phyloP scores from a whole-genome alignment of 305 asterid genomes.

The Fraxinus latifolia region DNA sequence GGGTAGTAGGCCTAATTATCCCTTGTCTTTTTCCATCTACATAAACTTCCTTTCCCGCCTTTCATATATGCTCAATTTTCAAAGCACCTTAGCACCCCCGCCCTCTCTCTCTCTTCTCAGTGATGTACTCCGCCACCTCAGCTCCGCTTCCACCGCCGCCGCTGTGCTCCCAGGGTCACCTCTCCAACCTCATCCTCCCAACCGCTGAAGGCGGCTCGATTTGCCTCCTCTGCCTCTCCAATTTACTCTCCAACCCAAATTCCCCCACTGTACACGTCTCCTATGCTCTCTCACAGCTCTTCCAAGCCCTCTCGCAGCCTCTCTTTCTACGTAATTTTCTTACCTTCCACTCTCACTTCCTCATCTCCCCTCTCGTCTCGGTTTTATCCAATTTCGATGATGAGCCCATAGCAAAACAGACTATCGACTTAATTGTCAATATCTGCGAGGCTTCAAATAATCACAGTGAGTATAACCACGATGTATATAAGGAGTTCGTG shows the following conservation, averaged over 20 bases:
- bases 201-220: constrained; percentile 80
- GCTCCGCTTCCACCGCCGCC: constrained; percentile 23
- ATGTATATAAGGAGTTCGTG: constrained; percentile 61
- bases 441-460: constrained; percentile 40
- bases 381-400: constrained; percentile 63
- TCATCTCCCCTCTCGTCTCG: constrained; percentile 69
- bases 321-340: constrained; percentile 59
- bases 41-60: constrained; percentile 18
- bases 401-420: constrained; percentile 62
- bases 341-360: constrained; percentile 75
- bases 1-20: too few relatives aligned
- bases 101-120: not conserved
- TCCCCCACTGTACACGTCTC: constrained; percentile 84
- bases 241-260: constrained; percentile 66
- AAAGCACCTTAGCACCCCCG: not conserved
- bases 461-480: constrained; percentile 19
- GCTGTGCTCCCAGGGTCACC: constrained; percentile 67
- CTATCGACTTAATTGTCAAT: constrained; percentile 54
- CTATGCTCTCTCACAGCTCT: constrained; percentile 90
- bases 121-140: constrained; percentile 41
- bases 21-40: not conserved
- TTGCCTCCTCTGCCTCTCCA: constrained; percentile 80
- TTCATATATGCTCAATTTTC: not conserved
- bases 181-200: constrained; percentile 54
- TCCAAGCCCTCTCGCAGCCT: constrained; percentile 65